These are phyloP conservation scores for Macadamia integrifolia DNA, from an alignment of 164 flowering plant species.

Conservation along the genomic window DNA sequence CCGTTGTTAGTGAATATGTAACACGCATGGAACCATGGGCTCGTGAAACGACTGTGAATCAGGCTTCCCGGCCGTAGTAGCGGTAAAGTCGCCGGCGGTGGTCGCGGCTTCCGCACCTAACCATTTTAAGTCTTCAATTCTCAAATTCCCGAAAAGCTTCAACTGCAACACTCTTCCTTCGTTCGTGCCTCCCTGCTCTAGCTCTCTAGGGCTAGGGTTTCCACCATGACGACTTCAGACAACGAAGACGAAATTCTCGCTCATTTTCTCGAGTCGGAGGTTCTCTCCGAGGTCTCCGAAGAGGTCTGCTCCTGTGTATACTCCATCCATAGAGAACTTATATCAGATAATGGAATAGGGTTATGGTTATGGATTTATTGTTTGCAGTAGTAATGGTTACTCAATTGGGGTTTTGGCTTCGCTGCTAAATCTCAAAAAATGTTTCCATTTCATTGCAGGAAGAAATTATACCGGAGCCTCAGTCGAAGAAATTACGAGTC, in stretches of 20 bases:
- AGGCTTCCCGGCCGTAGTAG: background rate
- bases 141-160: background rate
- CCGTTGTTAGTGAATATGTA: too few species aligned
- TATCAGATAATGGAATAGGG: background rate
- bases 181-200: background rate
- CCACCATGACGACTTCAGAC: constrained; percentile 35
- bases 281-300: constrained; percentile 50
- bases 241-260: constrained; percentile 66
- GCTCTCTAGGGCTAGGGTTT: background rate
- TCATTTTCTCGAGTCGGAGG: constrained; percentile 65
- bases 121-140: too few species aligned
- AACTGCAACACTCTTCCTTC: background rate
- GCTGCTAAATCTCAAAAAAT: background rate
- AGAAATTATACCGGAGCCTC: constrained; percentile 2
- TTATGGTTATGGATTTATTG: background rate
- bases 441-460: constrained; percentile 14
- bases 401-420: background rate
- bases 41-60: too few species aligned
- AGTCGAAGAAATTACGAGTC: constrained; percentile 33
- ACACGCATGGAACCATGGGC: too few species aligned
- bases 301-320: constrained; percentile 18
- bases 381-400: background rate
- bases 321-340: too few species aligned
- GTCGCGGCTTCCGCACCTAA: background rate
- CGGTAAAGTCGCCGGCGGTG: background rate